Conservation (phyloP, 495 filamentous ascomycete species). For the Talaromyces nanjingensis region DNA sequence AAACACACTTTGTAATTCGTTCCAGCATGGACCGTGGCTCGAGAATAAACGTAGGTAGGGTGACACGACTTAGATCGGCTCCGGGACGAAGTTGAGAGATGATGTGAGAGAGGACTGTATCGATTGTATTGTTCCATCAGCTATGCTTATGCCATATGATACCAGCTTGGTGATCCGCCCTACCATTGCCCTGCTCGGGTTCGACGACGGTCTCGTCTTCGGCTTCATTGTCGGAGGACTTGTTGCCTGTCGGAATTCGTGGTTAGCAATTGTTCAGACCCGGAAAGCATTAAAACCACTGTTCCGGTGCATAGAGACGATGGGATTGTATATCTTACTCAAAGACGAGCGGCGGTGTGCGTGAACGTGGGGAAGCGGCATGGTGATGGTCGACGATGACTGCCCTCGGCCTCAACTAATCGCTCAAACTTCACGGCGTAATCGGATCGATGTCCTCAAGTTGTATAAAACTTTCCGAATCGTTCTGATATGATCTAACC, state of each 20-base stretch:
- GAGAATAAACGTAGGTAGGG: slow-evolving; percentile 94
- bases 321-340: slow-evolving; percentile 16
- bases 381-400: slow-evolving; percentile 12
- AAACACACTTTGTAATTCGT: slow-evolving; percentile 86
- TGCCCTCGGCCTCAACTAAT: not conserved
- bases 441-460: not conserved
- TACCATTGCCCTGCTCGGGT: slow-evolving; percentile 55
- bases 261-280: not conserved
- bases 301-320: not conserved
- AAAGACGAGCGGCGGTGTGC: slow-evolving; percentile 29
- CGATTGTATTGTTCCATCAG: not conserved
- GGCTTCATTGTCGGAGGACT: slow-evolving; percentile 51
- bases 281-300: not conserved
- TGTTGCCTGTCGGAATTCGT: slow-evolving; percentile 29
- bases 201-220: slow-evolving; percentile 78
- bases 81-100: slow-evolving; percentile 95
- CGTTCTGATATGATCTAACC: not conserved
- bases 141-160: not conserved
- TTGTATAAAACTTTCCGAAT: not conserved
- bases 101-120: slow-evolving; percentile 80
- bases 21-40: slow-evolving; percentile 98
- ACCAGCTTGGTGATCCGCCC: slow-evolving; percentile 10
- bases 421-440: not conserved
- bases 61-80: slow-evolving; percentile 89
- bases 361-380: slow-evolving; percentile 24